Conservation (phyloP, 1,284 basidiomycete genomes). For the Microbotryomycetes sp. region DNA sequence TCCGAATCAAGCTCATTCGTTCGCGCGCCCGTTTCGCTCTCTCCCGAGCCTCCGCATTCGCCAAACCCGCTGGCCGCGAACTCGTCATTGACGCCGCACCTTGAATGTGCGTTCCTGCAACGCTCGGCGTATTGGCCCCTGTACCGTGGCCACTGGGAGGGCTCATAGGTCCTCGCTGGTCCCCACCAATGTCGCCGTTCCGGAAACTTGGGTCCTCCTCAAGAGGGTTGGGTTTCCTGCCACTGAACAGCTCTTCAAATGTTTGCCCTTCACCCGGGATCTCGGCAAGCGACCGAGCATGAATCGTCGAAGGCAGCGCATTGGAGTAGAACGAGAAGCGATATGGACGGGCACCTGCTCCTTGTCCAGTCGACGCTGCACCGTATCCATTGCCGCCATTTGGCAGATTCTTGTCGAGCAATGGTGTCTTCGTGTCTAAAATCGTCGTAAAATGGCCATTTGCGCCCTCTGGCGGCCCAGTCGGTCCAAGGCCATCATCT, state of each 20-base stretch:
- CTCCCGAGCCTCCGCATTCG: neutral
- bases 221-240: conserved; percentile 38
- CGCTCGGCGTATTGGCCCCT: neutral
- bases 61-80: conserved; percentile 1
- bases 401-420: conserved; percentile 36
- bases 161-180: neutral
- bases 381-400: conserved; percentile 14
- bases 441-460: conserved; percentile 30
- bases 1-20: conserved; percentile 41
- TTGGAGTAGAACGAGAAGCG: conserved; percentile 99
- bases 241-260: conserved; percentile 84
- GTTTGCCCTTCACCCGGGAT: conserved; percentile 88
- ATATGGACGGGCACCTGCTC: conserved; percentile 73
- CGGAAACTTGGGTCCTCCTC: conserved; percentile 18
- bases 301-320: conserved; percentile 82
- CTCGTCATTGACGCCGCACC: neutral
- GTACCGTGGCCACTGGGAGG: neutral
- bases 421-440: conserved; percentile 39
- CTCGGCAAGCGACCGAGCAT: conserved; percentile 85
- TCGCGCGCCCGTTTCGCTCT: conserved; percentile 4
- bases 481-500: conserved; percentile 42
- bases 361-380: conserved; percentile 44
- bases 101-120: neutral
- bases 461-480: conserved; percentile 38
- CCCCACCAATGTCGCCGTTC: neutral